Evolutionary conservation across 441 rosid species (phyloP), one percentile per base, ranked within the genome.

Genomic region (Mallotus repandus): DNA sequence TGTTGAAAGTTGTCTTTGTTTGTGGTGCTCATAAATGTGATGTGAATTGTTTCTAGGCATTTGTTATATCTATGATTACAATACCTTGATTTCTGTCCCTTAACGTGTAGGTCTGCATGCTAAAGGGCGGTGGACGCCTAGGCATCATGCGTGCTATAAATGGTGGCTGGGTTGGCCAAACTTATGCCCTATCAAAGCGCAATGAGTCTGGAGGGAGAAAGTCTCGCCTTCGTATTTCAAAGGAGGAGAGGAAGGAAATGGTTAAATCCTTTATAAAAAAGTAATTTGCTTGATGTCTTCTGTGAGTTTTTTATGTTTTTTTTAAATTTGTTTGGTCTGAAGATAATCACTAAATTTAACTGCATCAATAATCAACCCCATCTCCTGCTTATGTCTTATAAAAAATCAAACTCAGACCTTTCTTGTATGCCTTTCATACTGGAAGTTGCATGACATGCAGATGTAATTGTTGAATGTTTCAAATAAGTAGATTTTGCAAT

Each of bases 201-300:
- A 84, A 87, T 79, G 99, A 87, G 55, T 84, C 90, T 61, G 88
- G 82, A 2, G 93, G 96, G 74, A 91, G 76, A 85, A 93, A 85
- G 81, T 59, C 96, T 16, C 91, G 98, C 53, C 79, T 85, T 84
- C 97, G 98, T 15, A 91, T 88, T 53, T 91, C 99, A 8, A 96
- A 91, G 87, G 90, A 87, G 78, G 97, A 96, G 85, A 89, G 99
- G 79, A 96, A 93, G 83, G 69, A 80, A 72, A 84, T 93, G 85
- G 92, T 90, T 14, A 91, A 86, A 74, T 85, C 95, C 66, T 96
- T 89, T 72, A 87, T 96, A 21, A 88, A 89, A 41, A 93, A 84
- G 99, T 96, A 91, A 87, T 67, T n/a, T 71, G 45, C 53, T 9
- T 22, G 25, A 52, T 55, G 2, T 14, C 59, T 76, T 57, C 49